Conservation (phyloP, 1,139 yeast genomes). For the Magnusiomyces tetraspermus region DNA sequence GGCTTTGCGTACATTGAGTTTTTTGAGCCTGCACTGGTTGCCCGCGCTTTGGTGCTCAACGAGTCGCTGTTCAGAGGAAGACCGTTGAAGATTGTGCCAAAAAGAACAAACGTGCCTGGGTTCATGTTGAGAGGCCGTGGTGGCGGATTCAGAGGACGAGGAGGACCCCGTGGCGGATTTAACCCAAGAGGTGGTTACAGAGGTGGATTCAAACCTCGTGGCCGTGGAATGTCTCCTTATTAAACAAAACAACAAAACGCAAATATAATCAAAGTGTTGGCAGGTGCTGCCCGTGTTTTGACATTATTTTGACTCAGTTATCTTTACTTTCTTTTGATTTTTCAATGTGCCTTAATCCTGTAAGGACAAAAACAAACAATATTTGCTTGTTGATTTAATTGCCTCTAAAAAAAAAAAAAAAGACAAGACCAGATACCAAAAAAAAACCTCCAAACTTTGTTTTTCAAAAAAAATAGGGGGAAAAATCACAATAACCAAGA, state of each 20-base stretch:
- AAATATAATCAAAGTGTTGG: too few species aligned
- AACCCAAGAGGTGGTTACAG: constrained; percentile 35
- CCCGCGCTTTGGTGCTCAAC: constrained; percentile 56
- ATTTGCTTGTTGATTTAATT: too few species aligned
- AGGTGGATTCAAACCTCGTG: constrained; percentile 36
- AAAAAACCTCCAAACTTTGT: too few species aligned
- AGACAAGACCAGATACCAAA: too few species aligned
- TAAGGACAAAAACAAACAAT: too few species aligned
- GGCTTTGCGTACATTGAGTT: constrained; percentile 84
- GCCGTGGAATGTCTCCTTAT: constrained; percentile 28
- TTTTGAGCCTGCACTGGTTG: constrained; percentile 51
- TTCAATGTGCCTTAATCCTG: too few species aligned
- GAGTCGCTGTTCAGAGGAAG: constrained; percentile 62
- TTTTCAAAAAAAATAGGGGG: too few species aligned
- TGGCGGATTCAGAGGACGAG: constrained; percentile 39
- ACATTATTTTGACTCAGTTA: too few species aligned
- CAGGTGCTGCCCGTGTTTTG: too few species aligned
- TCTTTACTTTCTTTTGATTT: too few species aligned
- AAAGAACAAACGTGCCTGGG: constrained; percentile 67
- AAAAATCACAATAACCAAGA: too few species aligned
- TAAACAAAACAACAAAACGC: constrained; percentile 14
- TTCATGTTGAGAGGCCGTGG: constrained; percentile 40
- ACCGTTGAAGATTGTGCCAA: constrained; percentile 59
- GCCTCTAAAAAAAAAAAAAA: too few species aligned
- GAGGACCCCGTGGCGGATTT: constrained; percentile 30